phyloP scores from a whole-genome alignment of 768 basidiomycete genomes.

The Boletus sensibilis region DNA sequence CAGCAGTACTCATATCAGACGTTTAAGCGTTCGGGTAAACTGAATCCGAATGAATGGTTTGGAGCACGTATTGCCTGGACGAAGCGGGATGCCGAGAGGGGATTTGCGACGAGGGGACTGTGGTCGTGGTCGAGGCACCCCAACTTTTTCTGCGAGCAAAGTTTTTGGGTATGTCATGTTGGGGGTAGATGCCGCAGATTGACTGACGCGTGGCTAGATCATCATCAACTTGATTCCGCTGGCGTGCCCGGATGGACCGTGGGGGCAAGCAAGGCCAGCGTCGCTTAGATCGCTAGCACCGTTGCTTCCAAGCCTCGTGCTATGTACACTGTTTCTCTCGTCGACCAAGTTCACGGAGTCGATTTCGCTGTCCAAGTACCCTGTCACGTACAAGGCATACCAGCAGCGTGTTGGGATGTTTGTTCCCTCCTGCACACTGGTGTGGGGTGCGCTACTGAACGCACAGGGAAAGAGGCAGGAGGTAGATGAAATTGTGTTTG shows the following conservation, averaged over 20 bases:
- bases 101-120: conserved; percentile 81
- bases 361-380: conserved; percentile 76
- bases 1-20: conserved; percentile 86
- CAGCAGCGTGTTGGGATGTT: conserved; percentile 83
- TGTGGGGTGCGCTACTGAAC: conserved; percentile 42
- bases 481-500: conserved; percentile 46
- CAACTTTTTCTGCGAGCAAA: conserved; percentile 89
- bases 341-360: conserved; percentile 81
- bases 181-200: background rate
- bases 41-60: conserved; percentile 51
- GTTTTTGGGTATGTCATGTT: conserved; percentile 65
- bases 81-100: conserved; percentile 65
- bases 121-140: conserved; percentile 91
- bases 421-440: conserved; percentile 44
- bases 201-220: conserved; percentile 42
- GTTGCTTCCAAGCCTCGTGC: conserved; percentile 55
- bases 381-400: conserved; percentile 67
- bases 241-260: conserved; percentile 39
- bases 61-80: conserved; percentile 68
- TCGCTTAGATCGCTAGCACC: conserved; percentile 33
- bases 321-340: conserved; percentile 70
- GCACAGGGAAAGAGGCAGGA: conserved; percentile 37
- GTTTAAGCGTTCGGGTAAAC: conserved; percentile 57
- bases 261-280: conserved; percentile 20
- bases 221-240: conserved; percentile 69